A percentile compares a stretch with the other conserved stretches of the same genome.
phyloP scores from a whole-genome alignment of 225 moss, liverwort and hornwort species.

The Antitrichia curtipendula region DNA sequence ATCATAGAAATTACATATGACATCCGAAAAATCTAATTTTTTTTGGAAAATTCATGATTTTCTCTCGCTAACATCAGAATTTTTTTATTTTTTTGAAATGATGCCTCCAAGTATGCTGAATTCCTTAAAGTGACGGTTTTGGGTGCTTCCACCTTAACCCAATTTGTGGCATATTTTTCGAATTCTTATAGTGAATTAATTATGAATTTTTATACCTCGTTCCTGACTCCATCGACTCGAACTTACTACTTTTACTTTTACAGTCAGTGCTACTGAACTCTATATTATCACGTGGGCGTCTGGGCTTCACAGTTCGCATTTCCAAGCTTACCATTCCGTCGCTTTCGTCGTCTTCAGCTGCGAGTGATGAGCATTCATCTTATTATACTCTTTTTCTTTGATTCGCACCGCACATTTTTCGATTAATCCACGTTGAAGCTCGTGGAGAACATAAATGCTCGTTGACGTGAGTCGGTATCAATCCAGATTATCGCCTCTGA shows the following conservation, averaged over 20 bases:
- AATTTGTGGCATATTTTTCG: background rate
- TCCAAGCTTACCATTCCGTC: background rate
- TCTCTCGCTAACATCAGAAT: too few relatives aligned
- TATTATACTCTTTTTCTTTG: too few relatives aligned
- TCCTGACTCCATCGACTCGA: background rate
- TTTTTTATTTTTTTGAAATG: too few relatives aligned
- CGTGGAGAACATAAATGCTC: background rate
- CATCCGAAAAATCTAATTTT: too few relatives aligned
- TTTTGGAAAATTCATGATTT: too few relatives aligned
- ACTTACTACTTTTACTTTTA: background rate
- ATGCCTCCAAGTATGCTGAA: too few relatives aligned
- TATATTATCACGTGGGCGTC: background rate
- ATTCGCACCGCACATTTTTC: background rate
- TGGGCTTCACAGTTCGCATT: background rate
- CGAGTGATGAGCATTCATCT: background rate
- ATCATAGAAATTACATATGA: too few relatives aligned
- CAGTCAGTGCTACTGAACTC: background rate
- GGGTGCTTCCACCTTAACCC: too few relatives aligned
- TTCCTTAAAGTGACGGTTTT: too few relatives aligned
- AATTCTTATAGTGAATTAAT: background rate
- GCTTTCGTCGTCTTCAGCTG: background rate
- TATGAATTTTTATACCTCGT: background rate
- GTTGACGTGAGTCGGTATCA: background rate
- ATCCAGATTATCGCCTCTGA: background rate
- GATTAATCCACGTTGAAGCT: background rate